Evolutionary conservation across 2,329 filamentous ascomycete genomes (phyloP), one percentile per base, ranked within the genome.

Genomic region (Scedosporium dehoogii): DNA sequence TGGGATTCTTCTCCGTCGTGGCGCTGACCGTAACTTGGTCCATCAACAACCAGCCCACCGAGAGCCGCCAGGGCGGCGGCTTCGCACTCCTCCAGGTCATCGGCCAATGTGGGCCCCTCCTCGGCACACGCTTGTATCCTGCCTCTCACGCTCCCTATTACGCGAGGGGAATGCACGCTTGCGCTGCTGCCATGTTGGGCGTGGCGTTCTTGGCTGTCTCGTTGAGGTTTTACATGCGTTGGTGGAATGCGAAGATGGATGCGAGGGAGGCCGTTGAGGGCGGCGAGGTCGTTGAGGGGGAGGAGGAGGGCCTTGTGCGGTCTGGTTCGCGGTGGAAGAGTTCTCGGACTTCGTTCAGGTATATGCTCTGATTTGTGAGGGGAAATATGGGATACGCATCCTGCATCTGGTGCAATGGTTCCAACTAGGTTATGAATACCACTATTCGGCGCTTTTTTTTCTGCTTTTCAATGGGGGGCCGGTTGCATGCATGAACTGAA

Each of bases 11-110:
- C 78, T 86, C 84, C 64, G 88, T 91, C 21, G 89, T 96, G 63
- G 91, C 91, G 0, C 81, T 96, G 38, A 88, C 92, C 67, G 89
- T 96, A 63, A 88, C 90, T 1, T 96, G 92, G 92, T 90, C 84
- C 42, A 84, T 96, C 70, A 96, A 96, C 71, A 96, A 96, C 73
- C 90, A 94, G 70, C 76, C 82, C 61, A 85, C 79, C 12, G 84
- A 87, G 65, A 84, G 83, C 60, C 83, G 85, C 6, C 88, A 89
- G 67, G 90, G 90, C 0, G 85, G 85, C 1, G 90, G 88, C 1
- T 90, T 96, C 69, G 90, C 89, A 1, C 79, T 96, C 38, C 73
- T 97, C 70, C 92, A 96, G 73, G 69, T 91, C 42, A 81, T 96
- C 14, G 92, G 91, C 1, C 91, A 96, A 74, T 87, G 86, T 66